Conservation (phyloP, 371 early-diverging fungal species). For the Dichotomocladium elegans region DNA sequence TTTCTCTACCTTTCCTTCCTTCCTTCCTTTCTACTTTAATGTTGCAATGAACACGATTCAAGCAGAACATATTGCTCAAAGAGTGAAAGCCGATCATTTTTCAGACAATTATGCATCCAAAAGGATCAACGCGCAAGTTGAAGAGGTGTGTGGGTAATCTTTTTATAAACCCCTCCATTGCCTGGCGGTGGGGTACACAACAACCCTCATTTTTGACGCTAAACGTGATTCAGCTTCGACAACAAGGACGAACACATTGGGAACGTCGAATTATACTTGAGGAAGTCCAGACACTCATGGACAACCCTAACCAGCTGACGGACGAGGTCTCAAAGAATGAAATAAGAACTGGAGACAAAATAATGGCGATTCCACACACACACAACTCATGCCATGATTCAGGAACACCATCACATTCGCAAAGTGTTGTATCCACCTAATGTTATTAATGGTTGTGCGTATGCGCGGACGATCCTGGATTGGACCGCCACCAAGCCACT, state of each 20-base stretch:
- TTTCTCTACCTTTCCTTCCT: too few relatives aligned
- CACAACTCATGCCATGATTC: not conserved
- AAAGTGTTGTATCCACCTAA: not conserved
- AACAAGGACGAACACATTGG: slow-evolving; percentile 1
- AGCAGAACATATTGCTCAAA: not conserved
- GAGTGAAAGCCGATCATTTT: not conserved
- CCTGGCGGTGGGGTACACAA: not conserved
- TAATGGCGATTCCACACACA: too few relatives aligned
- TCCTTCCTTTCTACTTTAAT: too few relatives aligned
- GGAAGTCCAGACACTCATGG: slow-evolving; percentile 2
- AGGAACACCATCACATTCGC: not conserved
- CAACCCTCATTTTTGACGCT: not conserved
- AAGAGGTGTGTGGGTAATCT: not conserved
- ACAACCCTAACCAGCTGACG: not conserved
- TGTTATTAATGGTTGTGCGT: too few relatives aligned
- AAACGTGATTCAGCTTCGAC: not conserved
- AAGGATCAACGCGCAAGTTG: too few relatives aligned
- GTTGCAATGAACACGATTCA: too few relatives aligned
- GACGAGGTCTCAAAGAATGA: not conserved
- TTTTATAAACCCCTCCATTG: not conserved
- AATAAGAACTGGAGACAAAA: not conserved
- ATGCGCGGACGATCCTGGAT: not conserved
- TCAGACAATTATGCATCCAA: not conserved
- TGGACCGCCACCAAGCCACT: not conserved
- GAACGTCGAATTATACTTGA: slow-evolving; percentile 2